phyloP scores from a whole-genome alignment of 78 protist genomes.

The Planoprotostelium fungivorum region DNA sequence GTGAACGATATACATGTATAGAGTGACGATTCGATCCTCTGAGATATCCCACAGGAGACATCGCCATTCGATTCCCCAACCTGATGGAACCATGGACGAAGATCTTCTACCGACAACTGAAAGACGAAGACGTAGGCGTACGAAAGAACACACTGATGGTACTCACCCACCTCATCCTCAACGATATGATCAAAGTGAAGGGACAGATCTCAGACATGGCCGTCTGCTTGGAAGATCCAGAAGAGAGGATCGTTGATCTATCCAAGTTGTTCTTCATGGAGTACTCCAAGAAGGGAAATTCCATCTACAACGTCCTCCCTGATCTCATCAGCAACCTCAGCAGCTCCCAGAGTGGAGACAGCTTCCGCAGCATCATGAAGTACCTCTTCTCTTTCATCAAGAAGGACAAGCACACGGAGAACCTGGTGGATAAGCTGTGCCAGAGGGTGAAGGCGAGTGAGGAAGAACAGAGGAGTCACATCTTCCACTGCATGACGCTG shows the following conservation, averaged over 20 bases:
- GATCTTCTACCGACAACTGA: slow-evolving; percentile 67
- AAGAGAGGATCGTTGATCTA: slow-evolving; percentile 25
- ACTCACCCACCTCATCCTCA: slow-evolving; percentile 88
- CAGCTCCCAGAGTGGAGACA: not conserved
- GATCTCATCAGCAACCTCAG: slow-evolving; percentile 74
- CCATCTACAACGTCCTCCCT: slow-evolving; percentile 87
- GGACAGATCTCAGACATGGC: slow-evolving; percentile 67
- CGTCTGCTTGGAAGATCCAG: slow-evolving; percentile 57
- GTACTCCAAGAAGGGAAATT: slow-evolving; percentile 34
- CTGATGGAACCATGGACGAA: slow-evolving; percentile 87
- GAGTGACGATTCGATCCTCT: too few relatives aligned
- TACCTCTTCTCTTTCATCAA: slow-evolving; percentile 73
- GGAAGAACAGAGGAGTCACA: slow-evolving; percentile 9
- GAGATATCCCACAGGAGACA: too few relatives aligned
- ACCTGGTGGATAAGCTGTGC: slow-evolving; percentile 79
- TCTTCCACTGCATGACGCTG: not conserved
- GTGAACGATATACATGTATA: too few relatives aligned
- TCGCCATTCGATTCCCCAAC: slow-evolving; percentile 73
- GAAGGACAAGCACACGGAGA: slow-evolving; percentile 71
- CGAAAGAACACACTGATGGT: slow-evolving; percentile 87
- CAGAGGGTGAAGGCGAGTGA: slow-evolving; percentile 58
- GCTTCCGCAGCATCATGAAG: slow-evolving; percentile 37
- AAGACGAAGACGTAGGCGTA: slow-evolving; percentile 62
- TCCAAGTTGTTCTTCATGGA: slow-evolving; percentile 42
- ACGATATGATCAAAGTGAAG: slow-evolving; percentile 86